Evolutionary conservation across 768 basidiomycete species (phyloP).

Genomic region (Naganishia randhawae): DNA sequence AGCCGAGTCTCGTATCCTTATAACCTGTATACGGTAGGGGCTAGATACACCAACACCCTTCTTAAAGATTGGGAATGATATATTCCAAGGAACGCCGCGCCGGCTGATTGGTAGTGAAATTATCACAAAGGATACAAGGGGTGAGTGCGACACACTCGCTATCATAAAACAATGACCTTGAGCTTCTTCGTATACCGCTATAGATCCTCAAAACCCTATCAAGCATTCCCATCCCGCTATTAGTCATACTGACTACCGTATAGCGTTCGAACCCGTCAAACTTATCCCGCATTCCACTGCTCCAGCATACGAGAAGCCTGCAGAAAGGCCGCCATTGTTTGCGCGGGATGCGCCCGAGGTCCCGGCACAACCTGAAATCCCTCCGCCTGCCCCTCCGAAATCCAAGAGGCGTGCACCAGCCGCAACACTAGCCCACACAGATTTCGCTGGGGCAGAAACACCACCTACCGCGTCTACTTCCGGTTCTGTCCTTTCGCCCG

Average conservation of each 20-base stretch:
- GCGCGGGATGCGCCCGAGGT: constrained; percentile 17
- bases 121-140: constrained; percentile 9
- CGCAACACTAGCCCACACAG: not conserved
- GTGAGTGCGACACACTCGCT: not conserved
- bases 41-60: constrained; percentile 24
- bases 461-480: not conserved
- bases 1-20: not conserved
- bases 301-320: not conserved
- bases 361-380: not conserved
- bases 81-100: constrained; percentile 24
- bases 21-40: not conserved
- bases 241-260: not conserved
- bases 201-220: constrained; percentile 17
- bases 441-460: not conserved
- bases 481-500: not conserved
- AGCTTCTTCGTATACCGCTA: not conserved
- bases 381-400: not conserved
- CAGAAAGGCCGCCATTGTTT: constrained; percentile 4
- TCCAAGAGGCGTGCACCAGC: not conserved
- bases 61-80: constrained; percentile 27
- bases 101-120: constrained; percentile 28
- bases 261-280: constrained; percentile 19
- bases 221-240: constrained; percentile 16
- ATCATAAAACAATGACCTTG: not conserved
- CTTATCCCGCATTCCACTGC: not conserved